phyloP scores from a whole-genome alignment of 1,284 basidiomycete species.

The Ceratobasidium sp. region DNA sequence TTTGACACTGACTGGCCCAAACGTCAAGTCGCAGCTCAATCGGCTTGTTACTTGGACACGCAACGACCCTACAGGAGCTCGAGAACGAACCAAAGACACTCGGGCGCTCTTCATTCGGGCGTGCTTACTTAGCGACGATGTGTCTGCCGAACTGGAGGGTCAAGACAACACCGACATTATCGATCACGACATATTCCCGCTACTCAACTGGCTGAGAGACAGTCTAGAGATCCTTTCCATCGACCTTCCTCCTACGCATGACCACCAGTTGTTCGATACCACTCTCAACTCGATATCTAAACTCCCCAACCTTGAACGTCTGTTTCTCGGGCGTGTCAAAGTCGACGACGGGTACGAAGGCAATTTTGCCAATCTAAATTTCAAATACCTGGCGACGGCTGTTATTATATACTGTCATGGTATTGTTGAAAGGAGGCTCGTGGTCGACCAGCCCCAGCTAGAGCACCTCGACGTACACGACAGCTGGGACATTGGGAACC shows the following conservation, averaged over 20 bases:
- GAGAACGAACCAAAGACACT: neutral
- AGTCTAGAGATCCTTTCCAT: conserved; percentile 35
- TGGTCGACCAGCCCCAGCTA: conserved; percentile 22
- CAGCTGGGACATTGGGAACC: conserved; percentile 44
- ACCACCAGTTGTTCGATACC: conserved; percentile 26
- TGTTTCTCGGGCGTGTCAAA: conserved; percentile 43
- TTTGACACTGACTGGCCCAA: conserved; percentile 24
- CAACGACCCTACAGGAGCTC: neutral
- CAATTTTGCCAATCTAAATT: no score
- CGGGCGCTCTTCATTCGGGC: conserved; percentile 33
- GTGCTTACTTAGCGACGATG: conserved; percentile 27
- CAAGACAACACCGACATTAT: conserved; percentile 31
- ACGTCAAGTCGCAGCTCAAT: conserved; percentile 38
- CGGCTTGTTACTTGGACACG: conserved; percentile 14
- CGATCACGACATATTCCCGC: conserved; percentile 14
- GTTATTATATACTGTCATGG: conserved; percentile 43
- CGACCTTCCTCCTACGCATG: conserved; percentile 38
- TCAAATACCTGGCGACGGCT: neutral
- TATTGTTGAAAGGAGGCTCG: conserved; percentile 33
- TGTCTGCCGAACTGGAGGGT: conserved; percentile 12
- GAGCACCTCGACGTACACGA: conserved; percentile 43
- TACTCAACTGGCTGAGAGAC: conserved; percentile 8
- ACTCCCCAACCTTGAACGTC: conserved; percentile 31
- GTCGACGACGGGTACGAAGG: conserved; percentile 38
- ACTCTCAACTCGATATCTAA: conserved; percentile 20